A percentile compares a stretch with the other conserved stretches of the same genome.
Conservation (phyloP, 2,329 filamentous ascomycete genomes). For the Didymella glomerata region DNA sequence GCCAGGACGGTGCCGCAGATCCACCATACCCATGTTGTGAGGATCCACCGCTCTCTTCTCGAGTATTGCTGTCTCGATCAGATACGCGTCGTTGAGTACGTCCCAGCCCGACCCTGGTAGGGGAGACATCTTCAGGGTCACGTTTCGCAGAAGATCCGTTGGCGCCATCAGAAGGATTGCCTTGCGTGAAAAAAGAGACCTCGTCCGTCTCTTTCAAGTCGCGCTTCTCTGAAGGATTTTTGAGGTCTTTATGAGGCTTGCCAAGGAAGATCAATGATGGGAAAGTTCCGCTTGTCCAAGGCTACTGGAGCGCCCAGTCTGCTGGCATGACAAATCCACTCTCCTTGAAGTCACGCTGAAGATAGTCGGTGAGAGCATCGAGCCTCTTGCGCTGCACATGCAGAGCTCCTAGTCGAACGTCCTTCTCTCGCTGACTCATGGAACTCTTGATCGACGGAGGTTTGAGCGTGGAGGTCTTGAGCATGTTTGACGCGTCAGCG, state of each 20-base stretch:
- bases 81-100: background rate
- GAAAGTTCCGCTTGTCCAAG: slow-evolving; percentile 5
- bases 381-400: slow-evolving; percentile 60
- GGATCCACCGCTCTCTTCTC: background rate
- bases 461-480: slow-evolving; percentile 28
- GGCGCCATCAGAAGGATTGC: background rate
- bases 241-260: background rate
- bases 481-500: slow-evolving; percentile 11
- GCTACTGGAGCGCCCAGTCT: slow-evolving; percentile 48
- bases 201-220: background rate
- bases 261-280: background rate
- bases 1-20: background rate
- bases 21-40: background rate
- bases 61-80: background rate
- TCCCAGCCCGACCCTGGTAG: background rate
- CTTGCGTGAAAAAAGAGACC: background rate
- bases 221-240: background rate
- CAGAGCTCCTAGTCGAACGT: slow-evolving; percentile 53
- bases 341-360: slow-evolving; percentile 55
- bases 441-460: slow-evolving; percentile 48
- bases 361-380: slow-evolving; percentile 56
- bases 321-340: slow-evolving; percentile 60
- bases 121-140: slow-evolving; percentile 9
- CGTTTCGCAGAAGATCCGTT: background rate
- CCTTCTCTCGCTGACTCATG: slow-evolving; percentile 49